Base-by-base conservation (phyloP, 805 yeast genomes). In the Hanseniaspora hatyaiensis region DNA sequence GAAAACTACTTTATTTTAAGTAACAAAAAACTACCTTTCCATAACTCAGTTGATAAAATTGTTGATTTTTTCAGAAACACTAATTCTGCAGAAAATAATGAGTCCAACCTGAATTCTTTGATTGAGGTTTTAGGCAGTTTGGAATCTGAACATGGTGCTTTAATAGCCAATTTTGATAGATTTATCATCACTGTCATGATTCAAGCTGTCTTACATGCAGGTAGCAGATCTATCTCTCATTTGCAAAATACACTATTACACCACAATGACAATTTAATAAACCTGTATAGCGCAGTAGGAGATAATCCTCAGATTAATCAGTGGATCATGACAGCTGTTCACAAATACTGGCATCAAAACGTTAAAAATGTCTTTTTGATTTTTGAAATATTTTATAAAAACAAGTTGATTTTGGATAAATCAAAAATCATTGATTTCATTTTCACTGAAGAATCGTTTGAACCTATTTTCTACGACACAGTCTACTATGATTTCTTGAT, bases 151-250 rank as follows among this genome's bases (percentile, higher is more conserved):
- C 44, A 49, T 40, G 58, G 56, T 9, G 52, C 37, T 50, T 57
- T 42, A 54, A 70, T 67, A 19, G 60, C 60, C 1, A 61, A 67
- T 36, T 55, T 67, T 34, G 66, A 67, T 22, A 63, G 65, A 55
- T 69, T 80, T 47, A 60, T 80, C 31, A 67, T 82, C 15, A 74
- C 80, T 24, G 64, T 83, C 13, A 63, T 86, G 12, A 71, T 80
- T 56, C 89, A 84, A 57, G 70, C 81, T 0, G 71, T 85, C 44
- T 82, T 89, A 39, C 79, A 79, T 54, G 79, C 86, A 50, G 96
- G 97, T 12, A 80, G 86, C 40, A 74, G 96, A 59, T 88, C 96
- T 0, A 72, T 88, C 36, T 84, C 89, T 0, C 87, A 82, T 56
- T 78, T 80, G 32, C 75, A 74, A 51, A 75, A 73, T 34, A 75